Evolutionary conservation across 2,329 filamentous ascomycete species (phyloP).

Genomic region (Colletotrichum coccodes): DNA sequence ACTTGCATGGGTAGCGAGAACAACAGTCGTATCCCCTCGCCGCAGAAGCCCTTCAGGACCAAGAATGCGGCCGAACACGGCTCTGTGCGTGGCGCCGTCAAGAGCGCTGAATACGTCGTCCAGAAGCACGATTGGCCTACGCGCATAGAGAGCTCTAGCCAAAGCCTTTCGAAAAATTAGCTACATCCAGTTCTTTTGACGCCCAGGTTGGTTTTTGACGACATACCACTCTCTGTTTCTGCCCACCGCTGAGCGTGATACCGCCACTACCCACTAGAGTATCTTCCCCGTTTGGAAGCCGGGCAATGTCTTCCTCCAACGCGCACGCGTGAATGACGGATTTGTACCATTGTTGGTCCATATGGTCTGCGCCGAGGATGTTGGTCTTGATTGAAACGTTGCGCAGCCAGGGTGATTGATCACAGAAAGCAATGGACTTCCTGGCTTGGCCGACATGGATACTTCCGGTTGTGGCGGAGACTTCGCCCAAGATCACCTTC

Average conservation of each 20-base stretch:
- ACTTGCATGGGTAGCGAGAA: slow-evolving; percentile 7
- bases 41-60: slow-evolving; percentile 33
- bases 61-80: slow-evolving; percentile 34
- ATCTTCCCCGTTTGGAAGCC: slow-evolving; percentile 34
- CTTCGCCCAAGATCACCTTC: slow-evolving; percentile 37
- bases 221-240: slow-evolving; percentile 38
- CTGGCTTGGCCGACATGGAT: background rate
- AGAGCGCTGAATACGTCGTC: slow-evolving; percentile 27
- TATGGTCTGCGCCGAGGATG: slow-evolving; percentile 29
- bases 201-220: background rate
- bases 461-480: background rate
- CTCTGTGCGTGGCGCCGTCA: slow-evolving; percentile 17
- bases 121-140: background rate
- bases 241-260: slow-evolving; percentile 35
- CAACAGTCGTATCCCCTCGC: slow-evolving; percentile 32
- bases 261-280: slow-evolving; percentile 30
- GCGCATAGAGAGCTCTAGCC: slow-evolving; percentile 16
- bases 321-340: slow-evolving; percentile 37
- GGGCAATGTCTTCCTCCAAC: slow-evolving; percentile 25
- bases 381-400: slow-evolving; percentile 35
- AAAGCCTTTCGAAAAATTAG: slow-evolving; percentile 4
- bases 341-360: slow-evolving; percentile 44
- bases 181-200: too few species aligned
- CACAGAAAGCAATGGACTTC: slow-evolving; percentile 29
- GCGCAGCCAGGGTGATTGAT: slow-evolving; percentile 36